These are phyloP conservation scores for Xerocomellus chrysenteron DNA, from an alignment of 768 basidiomycete genomes.

Conservation along the genomic window DNA sequence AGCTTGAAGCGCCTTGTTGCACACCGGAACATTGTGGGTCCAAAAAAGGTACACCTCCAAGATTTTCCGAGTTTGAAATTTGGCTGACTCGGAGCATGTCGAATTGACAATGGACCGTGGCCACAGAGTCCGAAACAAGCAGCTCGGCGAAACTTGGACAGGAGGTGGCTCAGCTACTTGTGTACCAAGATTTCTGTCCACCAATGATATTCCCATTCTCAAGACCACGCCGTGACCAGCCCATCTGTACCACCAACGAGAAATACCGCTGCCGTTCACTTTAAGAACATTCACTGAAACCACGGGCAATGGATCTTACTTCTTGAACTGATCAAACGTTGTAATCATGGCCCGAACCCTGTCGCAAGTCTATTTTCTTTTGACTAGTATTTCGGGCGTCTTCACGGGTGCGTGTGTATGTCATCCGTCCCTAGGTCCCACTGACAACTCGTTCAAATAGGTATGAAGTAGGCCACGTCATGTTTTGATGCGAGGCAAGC, in stretches of 20 bases:
- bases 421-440: background rate
- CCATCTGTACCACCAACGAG: background rate
- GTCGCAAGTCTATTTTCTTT: conserved; percentile 10
- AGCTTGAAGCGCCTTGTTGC: too few relatives aligned
- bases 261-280: background rate
- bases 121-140: too few relatives aligned
- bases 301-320: background rate
- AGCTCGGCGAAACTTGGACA: background rate
- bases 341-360: background rate
- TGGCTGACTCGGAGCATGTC: background rate
- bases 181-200: background rate
- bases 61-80: background rate
- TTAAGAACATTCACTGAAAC: background rate
- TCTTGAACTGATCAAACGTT: background rate
- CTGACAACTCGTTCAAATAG: conserved; percentile 1
- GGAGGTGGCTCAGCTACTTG: background rate
- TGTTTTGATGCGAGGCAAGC: background rate
- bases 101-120: too few relatives aligned
- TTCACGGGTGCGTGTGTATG: conserved; percentile 14
- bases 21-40: too few relatives aligned
- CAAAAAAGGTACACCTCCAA: too few relatives aligned
- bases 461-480: conserved; percentile 15
- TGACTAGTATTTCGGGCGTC: conserved; percentile 6
- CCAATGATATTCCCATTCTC: too few relatives aligned
- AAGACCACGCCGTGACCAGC: background rate